Percentiles rank a stretch among this genome's conserved stretches.
Evolutionary conservation across 176 grass and related monocot genomes (phyloP).

Genomic region (Carex pumila): DNA sequence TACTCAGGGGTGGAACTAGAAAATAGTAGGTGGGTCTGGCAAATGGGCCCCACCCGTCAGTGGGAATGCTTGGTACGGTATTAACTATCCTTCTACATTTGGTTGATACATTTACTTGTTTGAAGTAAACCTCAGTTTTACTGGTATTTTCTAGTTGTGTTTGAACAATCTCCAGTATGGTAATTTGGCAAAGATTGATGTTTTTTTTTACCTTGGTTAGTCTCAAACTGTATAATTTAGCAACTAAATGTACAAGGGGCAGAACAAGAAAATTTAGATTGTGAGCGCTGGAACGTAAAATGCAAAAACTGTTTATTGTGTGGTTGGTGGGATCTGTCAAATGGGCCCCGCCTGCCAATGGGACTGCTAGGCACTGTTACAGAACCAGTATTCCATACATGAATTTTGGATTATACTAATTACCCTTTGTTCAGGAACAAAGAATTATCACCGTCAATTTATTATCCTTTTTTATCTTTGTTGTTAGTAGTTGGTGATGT

Average conservation of each 20-base stretch:
- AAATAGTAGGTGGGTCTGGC: conserved; percentile 42
- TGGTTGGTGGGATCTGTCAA: too few species aligned
- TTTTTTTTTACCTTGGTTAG: not conserved
- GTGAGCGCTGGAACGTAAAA: too few species aligned
- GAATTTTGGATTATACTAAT: not conserved
- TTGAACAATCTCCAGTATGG: not conserved
- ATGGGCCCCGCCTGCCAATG: too few species aligned
- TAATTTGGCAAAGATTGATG: not conserved
- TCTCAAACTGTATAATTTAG: not conserved
- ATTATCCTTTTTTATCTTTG: not conserved
- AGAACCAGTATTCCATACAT: not conserved
- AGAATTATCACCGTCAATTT: not conserved
- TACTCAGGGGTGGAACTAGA: too few species aligned
- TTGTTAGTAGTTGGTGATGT: not conserved
- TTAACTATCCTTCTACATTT: not conserved
- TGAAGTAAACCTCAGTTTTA: not conserved
- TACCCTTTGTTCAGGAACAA: not conserved
- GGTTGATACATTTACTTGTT: not conserved
- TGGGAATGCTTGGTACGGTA: conserved; percentile 64
- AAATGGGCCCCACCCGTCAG: conserved; percentile 37
- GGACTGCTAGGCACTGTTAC: not conserved
- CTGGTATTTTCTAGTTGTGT: too few species aligned
- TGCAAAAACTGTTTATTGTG: too few species aligned
- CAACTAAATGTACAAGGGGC: not conserved
- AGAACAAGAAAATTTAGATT: too few species aligned